phyloP scores from a whole-genome alignment of 73 alveolate species.

The Paramecium primaurelia region DNA sequence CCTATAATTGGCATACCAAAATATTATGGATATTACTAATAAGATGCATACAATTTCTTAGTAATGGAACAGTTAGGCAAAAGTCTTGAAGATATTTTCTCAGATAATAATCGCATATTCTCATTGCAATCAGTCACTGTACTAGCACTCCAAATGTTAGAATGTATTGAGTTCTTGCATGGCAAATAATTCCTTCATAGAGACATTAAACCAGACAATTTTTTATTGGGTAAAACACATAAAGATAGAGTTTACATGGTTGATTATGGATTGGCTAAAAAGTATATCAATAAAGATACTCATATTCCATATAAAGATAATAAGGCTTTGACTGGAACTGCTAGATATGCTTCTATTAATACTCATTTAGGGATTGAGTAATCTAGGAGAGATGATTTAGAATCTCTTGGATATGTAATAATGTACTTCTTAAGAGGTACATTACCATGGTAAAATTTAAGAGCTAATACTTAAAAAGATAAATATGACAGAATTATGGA shows the following conservation, averaged over 20 bases:
- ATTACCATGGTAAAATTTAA: conserved; percentile 87
- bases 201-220: conserved; percentile 96
- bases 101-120: conserved; percentile 72
- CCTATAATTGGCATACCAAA: conserved; percentile 77
- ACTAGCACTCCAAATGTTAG: conserved; percentile 85
- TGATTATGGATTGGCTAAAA: conserved; percentile 93
- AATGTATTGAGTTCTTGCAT: conserved; percentile 82
- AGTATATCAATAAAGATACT: conserved; percentile 77
- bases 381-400: conserved; percentile 91
- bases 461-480: conserved; percentile 80
- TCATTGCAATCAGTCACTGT: conserved; percentile 82
- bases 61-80: conserved; percentile 91
- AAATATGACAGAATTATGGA: conserved; percentile 83
- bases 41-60: conserved; percentile 84
- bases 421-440: conserved; percentile 83
- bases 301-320: conserved; percentile 94
- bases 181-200: conserved; percentile 89
- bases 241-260: conserved; percentile 84
- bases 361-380: conserved; percentile 95
- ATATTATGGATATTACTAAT: conserved; percentile 71
- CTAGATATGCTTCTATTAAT: conserved; percentile 94
- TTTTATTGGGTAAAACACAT: conserved; percentile 86
- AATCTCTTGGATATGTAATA: conserved; percentile 84
- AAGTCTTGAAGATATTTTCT: conserved; percentile 84
- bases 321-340: conserved; percentile 95